A percentile compares a stretch with the other conserved stretches of the same genome.
Conservation (phyloP, 2,329 filamentous ascomycete genomes). For the Alternaria sp. region DNA sequence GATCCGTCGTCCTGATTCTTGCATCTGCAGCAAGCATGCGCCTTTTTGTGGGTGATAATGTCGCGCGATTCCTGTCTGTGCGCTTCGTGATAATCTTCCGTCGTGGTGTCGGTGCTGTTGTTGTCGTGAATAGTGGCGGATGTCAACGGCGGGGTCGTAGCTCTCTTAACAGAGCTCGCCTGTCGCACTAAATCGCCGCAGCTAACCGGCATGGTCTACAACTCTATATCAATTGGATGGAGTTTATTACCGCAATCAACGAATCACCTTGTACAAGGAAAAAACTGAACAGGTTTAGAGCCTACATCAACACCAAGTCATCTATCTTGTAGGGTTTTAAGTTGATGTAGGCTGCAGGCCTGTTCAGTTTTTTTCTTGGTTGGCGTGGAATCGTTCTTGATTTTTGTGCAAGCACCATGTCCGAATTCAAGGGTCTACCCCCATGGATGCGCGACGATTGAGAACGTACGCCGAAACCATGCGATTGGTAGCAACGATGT, state of each 20-base stretch:
- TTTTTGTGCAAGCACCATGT: not conserved
- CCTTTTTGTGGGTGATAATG: not conserved
- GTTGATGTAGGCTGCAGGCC: not conserved
- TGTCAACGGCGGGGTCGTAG: conserved; percentile 15
- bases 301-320: not conserved
- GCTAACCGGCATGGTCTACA: conserved; percentile 24
- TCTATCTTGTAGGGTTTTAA: not conserved
- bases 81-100: not conserved
- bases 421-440: not conserved
- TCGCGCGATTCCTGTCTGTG: not conserved
- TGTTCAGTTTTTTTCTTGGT: not conserved
- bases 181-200: conserved; percentile 14
- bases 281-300: not conserved
- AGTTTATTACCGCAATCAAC: not conserved
- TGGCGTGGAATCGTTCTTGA: not conserved
- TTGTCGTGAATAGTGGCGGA: conserved; percentile 16
- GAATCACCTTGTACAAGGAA: not conserved
- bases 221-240: conserved; percentile 2
- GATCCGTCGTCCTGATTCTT: not conserved
- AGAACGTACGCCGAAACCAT: not conserved
- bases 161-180: conserved; percentile 6
- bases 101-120: not conserved
- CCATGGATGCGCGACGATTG: not conserved
- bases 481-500: not conserved
- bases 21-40: not conserved